phyloP scores from a whole-genome alignment of 257 asterid species.

The Nicotiana sylvestris region DNA sequence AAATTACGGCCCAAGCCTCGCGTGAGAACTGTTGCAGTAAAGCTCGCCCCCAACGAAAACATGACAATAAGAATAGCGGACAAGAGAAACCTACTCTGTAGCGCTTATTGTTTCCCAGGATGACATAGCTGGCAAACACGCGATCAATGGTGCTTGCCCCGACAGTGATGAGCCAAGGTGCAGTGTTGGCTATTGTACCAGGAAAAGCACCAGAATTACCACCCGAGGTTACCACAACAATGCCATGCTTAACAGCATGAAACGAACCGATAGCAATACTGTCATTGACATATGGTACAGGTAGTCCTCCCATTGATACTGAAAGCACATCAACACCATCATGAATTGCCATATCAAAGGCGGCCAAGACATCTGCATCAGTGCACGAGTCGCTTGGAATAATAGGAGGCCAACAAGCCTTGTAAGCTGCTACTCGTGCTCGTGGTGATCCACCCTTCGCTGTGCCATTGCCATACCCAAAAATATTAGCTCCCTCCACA shows the following conservation, averaged over 20 bases:
- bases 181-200: slow-evolving; percentile 63
- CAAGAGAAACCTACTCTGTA: slow-evolving; percentile 34
- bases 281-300: slow-evolving; percentile 54
- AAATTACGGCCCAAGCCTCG: neutral
- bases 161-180: slow-evolving; percentile 89
- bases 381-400: slow-evolving; percentile 55
- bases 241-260: slow-evolving; percentile 76
- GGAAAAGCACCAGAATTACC: slow-evolving; percentile 79
- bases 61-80: neutral
- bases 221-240: slow-evolving; percentile 78
- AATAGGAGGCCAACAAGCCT: slow-evolving; percentile 90
- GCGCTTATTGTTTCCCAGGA: slow-evolving; percentile 49
- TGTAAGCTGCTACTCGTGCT: slow-evolving; percentile 88
- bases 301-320: slow-evolving; percentile 72
- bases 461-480: slow-evolving; percentile 81
- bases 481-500: slow-evolving; percentile 60
- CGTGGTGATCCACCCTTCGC: slow-evolving; percentile 93
- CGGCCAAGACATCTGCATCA: slow-evolving; percentile 88
- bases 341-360: slow-evolving; percentile 72
- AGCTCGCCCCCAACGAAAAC: neutral
- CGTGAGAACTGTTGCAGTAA: neutral
- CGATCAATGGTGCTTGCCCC: slow-evolving; percentile 90
- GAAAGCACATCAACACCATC: slow-evolving; percentile 95
- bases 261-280: slow-evolving; percentile 86
- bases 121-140: slow-evolving; percentile 53